Evolutionary conservation across 2,329 filamentous ascomycete species (phyloP), one percentile per base, ranked within the genome.

Genomic region (Fusarium sp.): DNA sequence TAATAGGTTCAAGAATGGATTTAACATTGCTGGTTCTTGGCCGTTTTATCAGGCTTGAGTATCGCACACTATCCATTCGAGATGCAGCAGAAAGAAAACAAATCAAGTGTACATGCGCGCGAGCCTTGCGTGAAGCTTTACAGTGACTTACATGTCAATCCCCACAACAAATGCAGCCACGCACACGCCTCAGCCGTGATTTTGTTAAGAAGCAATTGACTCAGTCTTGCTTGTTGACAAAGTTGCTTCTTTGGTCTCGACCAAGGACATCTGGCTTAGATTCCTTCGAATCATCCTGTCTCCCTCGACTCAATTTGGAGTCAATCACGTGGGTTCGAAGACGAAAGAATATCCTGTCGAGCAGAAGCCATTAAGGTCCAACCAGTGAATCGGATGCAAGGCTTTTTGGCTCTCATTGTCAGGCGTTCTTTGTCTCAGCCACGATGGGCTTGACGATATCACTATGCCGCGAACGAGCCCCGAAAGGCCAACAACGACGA

Each of bases 231-330:
- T 26, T 46, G 20, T 36, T 43, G 43, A 34, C 31, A 24, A 26
- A 46, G 18, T 66, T 49, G 20, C 40, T 61, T 56, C 46, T 52
- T 56, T 52, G 49, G 48, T 57, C 20, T 61, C 55, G 45, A 61
- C 42, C 44, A 28, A 34, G 15, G 38, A 38, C 17, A 36, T 14
- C 15, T 56, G 61, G 50, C 55, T 48, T 44, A 22, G 26, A 14
- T 31, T 6, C 33, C 14, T 18, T 40, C 49, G 17, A 17, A 26
- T 33, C 31, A 28, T 24, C 31, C 43, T 60, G 48, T 50, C 28
- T 53, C 28, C 22, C 17, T 36, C 36, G 43, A 43, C 39, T 51
- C 36, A 56, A 52, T 61, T 18, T 26, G 33, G 49, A 28, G 40
- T 34, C 34, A 22, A n/a, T 45, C 28, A 24, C 22, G 7, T 18